Evolutionary conservation across 495 filamentous ascomycete species (phyloP), one percentile per base, ranked within the genome.

Genomic region (Cryomyces minteri): DNA sequence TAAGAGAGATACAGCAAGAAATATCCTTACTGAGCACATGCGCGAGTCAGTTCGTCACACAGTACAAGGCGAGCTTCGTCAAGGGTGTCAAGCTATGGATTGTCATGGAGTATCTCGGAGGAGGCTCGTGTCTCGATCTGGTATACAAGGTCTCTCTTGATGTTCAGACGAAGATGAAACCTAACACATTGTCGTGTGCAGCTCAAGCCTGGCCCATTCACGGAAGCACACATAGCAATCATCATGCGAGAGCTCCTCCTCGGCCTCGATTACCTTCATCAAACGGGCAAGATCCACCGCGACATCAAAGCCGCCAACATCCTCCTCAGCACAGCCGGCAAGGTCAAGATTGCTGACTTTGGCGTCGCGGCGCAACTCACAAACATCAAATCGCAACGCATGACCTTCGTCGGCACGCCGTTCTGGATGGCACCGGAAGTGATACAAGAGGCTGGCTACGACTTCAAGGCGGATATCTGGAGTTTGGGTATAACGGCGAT

Each of bases 351-450:
- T 47, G 90, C 90, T 6, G 90, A 98, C 62, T 98, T 98, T 64
- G 90, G 90, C 39, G 90, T 98, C 11, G 94, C 88, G 25, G 87
- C 88, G 10, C 90, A 98, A 56, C 69, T 98, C n/a, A 88, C 88
- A 25, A 85, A 86, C 2, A 95, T 90, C n/a, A 96, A 95, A 84
- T 94, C 92, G 28, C 94, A 95, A 65, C 94, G 94, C 62, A 98
- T 96, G 56, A 98, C 90, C 0, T 98, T 98, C 58, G 90, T 98
- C 25, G 90, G 90, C 10, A 96, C 90, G 2, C 90, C 90, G 0
- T 98, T 95, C 63, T 98, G 90, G 90, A 98, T 98, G 90, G 90
- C 90, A 4, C 90, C 90, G 6, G 90, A 98, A 61, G 90, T 98
- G 31, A 98, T 98, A 62, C 94, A 94, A 66, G 87, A 94, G 58